Conservation (phyloP, 2,329 filamentous ascomycete species). For the Aspergillus quadrilineatus region DNA sequence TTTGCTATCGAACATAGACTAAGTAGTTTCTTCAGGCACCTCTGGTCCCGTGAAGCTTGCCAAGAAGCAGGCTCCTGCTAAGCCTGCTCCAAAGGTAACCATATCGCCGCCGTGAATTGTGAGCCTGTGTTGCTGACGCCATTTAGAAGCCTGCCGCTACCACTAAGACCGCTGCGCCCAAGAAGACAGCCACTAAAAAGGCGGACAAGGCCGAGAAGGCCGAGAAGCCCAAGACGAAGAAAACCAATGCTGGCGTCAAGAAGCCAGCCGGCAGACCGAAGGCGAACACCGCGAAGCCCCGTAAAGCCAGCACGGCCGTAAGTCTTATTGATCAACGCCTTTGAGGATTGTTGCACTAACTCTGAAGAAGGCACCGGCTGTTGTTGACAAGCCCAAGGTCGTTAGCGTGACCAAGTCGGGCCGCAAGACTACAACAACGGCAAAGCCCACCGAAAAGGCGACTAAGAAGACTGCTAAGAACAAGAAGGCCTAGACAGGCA, state of each 20-base stretch:
- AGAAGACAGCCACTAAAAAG: slow-evolving; percentile 47
- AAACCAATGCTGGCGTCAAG: slow-evolving; percentile 45
- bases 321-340: slow-evolving; percentile 17
- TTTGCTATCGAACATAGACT: slow-evolving; percentile 15
- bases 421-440: slow-evolving; percentile 70
- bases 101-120: neutral
- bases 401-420: slow-evolving; percentile 83
- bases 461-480: slow-evolving; percentile 50
- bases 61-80: slow-evolving; percentile 63
- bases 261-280: slow-evolving; percentile 54
- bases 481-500: slow-evolving; percentile 38
- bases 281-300: slow-evolving; percentile 55
- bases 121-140: neutral
- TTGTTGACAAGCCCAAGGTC: slow-evolving; percentile 67
- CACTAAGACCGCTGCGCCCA: slow-evolving; percentile 23
- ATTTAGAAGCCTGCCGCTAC: slow-evolving; percentile 6
- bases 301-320: slow-evolving; percentile 50
- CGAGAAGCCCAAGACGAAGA: slow-evolving; percentile 47
- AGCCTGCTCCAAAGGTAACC: slow-evolving; percentile 38
- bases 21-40: slow-evolving; percentile 56
- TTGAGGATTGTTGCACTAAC: slow-evolving; percentile 22
- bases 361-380: slow-evolving; percentile 57
- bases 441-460: slow-evolving; percentile 48
- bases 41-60: slow-evolving; percentile 91
- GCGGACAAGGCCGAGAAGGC: slow-evolving; percentile 52